Base-by-base conservation (phyloP, 2,329 filamentous ascomycete genomes). In the Diatrype stigma region DNA sequence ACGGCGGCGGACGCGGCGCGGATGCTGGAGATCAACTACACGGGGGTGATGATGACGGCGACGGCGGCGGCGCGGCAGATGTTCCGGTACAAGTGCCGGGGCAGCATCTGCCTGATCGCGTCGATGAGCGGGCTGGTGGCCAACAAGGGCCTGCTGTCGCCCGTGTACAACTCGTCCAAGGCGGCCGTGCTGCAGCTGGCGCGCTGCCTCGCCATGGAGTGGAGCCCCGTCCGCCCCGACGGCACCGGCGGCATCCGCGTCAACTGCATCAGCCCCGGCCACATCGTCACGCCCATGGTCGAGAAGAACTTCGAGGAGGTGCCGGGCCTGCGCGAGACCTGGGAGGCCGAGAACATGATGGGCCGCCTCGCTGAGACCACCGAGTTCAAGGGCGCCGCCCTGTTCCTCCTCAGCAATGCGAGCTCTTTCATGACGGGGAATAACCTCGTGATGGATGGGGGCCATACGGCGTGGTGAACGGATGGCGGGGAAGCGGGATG, bases 321-420 rank as follows among this genome's bases (percentile, higher is more conserved):
- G 19, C 87, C 87, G 0, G 83, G 85, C 34, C 68, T 77, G 35
- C 67, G 65, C 49, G 66, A 71, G 47, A 77, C 81, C 49, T 91
- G 87, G 87, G 80, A 85, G 48, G 80, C 75, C 50, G 82, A 89
- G 70, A 90, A 89, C 63, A 90, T 90, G 86, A 74, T 90, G 57
- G 83, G 77, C 2, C 73, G 81, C 19, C 69, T 86, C 30, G 81
- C 80, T 23, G 67, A 69, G 23, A 78, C 82, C 0, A 72, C 76
- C 44, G 82, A 86, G 59, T 85, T 85, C 63, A 77, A 81, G 57
- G 81, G 82, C 0, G 78, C 81, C 0, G 80, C 78, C 2, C 70
- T 85, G 8, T 87, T 84, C 58, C 70, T 86, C 53, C 67, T 86
- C 21, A 82, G 80, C 55, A 77, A 81, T 57, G 82, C 82, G 0